Evolutionary conservation across 2,329 filamentous ascomycete species (phyloP).

Genomic region (Lachnellula hyalina): DNA sequence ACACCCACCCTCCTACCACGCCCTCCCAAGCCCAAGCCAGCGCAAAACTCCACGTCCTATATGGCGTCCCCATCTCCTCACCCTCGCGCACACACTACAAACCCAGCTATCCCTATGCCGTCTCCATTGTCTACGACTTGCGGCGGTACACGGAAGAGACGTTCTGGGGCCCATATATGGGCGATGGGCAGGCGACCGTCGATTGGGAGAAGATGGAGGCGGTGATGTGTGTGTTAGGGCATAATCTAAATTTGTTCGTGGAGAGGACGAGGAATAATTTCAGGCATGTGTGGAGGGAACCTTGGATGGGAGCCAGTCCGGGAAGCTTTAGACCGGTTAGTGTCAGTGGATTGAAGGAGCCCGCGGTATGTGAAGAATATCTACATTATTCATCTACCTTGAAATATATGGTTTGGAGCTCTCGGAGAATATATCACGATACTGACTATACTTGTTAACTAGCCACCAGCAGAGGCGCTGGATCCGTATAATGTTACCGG

Average conservation of each 20-base stretch:
- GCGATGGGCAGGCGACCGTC: conserved; percentile 55
- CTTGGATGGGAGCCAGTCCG: conserved; percentile 10
- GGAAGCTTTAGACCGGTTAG: conserved; percentile 7
- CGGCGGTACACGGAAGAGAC: conserved; percentile 58
- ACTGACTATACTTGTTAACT: too few relatives aligned
- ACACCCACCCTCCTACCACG: conserved; percentile 12
- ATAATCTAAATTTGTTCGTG: conserved; percentile 51
- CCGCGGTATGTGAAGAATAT: neutral
- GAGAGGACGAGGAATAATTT: conserved; percentile 1
- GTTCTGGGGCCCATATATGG: conserved; percentile 66
- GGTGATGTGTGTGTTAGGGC: conserved; percentile 62
- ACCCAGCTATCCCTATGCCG: conserved; percentile 53
- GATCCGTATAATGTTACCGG: conserved; percentile 71
- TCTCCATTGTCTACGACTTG: conserved; percentile 68
- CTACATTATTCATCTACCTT: too few relatives aligned
- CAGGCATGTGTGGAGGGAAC: conserved; percentile 10
- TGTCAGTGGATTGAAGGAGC: neutral
- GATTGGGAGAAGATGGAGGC: conserved; percentile 81
- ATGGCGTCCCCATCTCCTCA: conserved; percentile 52
- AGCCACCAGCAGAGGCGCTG: conserved; percentile 19
- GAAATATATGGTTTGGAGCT: too few relatives aligned
- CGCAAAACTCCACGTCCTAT: conserved; percentile 66
- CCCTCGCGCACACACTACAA: conserved; percentile 14
- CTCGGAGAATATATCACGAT: too few relatives aligned
- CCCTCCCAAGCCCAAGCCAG: conserved; percentile 49